Evolutionary conservation across 176 grass and related monocot genomes (phyloP).

Genomic region (Zea mays): DNA sequence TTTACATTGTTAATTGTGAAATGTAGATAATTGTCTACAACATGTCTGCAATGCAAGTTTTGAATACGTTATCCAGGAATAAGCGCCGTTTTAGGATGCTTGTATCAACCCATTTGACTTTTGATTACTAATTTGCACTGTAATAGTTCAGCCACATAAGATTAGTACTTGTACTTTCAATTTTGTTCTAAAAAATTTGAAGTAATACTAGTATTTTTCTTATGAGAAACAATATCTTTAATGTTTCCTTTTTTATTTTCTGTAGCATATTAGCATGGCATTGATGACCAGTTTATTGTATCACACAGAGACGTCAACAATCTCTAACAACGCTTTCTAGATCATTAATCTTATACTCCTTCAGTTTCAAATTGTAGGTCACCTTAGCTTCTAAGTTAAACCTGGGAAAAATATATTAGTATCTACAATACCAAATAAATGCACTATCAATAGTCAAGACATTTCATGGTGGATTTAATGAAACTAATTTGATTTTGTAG

Average conservation of each 20-base stretch:
- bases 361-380: background rate
- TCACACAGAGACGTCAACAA: background rate
- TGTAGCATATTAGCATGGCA: background rate
- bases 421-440: background rate
- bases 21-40: background rate
- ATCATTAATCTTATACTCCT: background rate
- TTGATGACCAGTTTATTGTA: background rate
- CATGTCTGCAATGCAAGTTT: background rate
- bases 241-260: background rate
- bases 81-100: background rate
- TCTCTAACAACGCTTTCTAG: background rate
- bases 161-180: background rate
- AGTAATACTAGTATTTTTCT: background rate
- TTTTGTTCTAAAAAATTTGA: background rate
- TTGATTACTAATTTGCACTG: background rate
- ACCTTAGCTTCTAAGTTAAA: background rate
- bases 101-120: background rate
- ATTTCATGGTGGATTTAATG: background rate
- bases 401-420: background rate
- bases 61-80: background rate
- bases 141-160: background rate
- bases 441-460: background rate
- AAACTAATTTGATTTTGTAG: background rate
- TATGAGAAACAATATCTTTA: background rate
- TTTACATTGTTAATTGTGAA: background rate